Conservation (phyloP, 2,329 filamentous ascomycete species). For the Alternaria sp. region DNA sequence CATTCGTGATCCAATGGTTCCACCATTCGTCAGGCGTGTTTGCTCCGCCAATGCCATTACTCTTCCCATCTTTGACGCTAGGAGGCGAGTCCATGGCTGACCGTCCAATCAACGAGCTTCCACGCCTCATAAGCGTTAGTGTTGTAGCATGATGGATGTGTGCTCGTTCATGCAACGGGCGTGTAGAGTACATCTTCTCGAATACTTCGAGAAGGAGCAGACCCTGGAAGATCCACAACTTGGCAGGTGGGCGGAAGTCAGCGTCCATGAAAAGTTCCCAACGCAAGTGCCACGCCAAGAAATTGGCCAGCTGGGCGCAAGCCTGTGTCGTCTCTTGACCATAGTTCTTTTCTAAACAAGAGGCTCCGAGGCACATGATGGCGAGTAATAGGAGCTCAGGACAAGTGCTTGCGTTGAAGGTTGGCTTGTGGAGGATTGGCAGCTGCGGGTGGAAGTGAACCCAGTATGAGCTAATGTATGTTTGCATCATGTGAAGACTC, state of each 20-base stretch:
- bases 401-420: slow-evolving; percentile 87
- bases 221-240: slow-evolving; percentile 95
- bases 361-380: slow-evolving; percentile 92
- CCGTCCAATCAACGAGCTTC: slow-evolving; percentile 87
- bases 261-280: slow-evolving; percentile 95
- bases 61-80: slow-evolving; percentile 71
- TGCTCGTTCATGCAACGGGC: slow-evolving; percentile 89
- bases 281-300: slow-evolving; percentile 90
- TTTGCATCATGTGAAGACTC: slow-evolving; percentile 94
- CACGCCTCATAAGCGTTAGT: slow-evolving; percentile 92
- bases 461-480: slow-evolving; percentile 90
- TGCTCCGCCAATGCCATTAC: slow-evolving; percentile 57
- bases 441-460: slow-evolving; percentile 92
- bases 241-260: slow-evolving; percentile 89
- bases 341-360: slow-evolving; percentile 85
- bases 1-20: slow-evolving; percentile 95
- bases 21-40: slow-evolving; percentile 89
- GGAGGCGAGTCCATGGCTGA: slow-evolving; percentile 86
- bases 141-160: slow-evolving; percentile 98
- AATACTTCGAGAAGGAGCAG: slow-evolving; percentile 89
- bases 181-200: slow-evolving; percentile 97
- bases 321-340: slow-evolving; percentile 76
- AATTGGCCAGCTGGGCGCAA: slow-evolving; percentile 86
- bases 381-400: slow-evolving; percentile 84
- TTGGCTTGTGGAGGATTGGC: slow-evolving; percentile 93